Base-by-base conservation (phyloP, 108 stramenopile species). In the Nitzschia sp. region DNA sequence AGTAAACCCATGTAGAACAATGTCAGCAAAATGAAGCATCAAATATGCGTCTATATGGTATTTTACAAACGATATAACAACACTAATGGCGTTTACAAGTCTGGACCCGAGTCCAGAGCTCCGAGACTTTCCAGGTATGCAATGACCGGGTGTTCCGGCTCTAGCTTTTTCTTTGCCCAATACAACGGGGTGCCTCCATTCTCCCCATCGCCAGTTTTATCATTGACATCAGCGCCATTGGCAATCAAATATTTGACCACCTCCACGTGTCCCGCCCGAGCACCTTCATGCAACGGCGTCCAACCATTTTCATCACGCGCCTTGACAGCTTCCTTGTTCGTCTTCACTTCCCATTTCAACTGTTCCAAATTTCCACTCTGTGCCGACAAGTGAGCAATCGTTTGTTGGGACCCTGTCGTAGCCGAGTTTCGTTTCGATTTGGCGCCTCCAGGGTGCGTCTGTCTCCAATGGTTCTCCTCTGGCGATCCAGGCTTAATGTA, bases 251-350 rank as follows among this genome's bases (percentile, higher is more conserved):
- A 76, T 58, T 84, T 72, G 9, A 92, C 89, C 1, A 90, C 85
- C 11, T 91, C 90, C 29, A 81, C 46, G 65, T 93, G 86, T 2
- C 91, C 95, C 17, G 75, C 87, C 25, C 95, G 62, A 0, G 84
- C 86, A 51, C 77, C 92, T 67, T 95, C 95, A 66, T 93, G 92
- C 21, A 85, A 27, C 18, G 66, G 56, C 26, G 85, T 83, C 95
- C 95, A 95, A 6, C 90, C 95, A 82, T 95, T 95, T 2, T 21
- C 66, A 72, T 95, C 95, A 61, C 73, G 80, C n/a, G 79, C 81
- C 56, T 87, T 66, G 24, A 92, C 59, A n/a, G 82, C 36, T 42
- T 81, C 64, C 47, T 80, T 87, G 32, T 90, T 61, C 17, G 75
- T 72, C 8, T 80, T 71, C 28, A 90, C 71, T 3, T 81, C 77